These are phyloP conservation scores for Pseudocercospora ulei DNA, from an alignment of 2,329 filamentous ascomycete species.

Conservation along the genomic window DNA sequence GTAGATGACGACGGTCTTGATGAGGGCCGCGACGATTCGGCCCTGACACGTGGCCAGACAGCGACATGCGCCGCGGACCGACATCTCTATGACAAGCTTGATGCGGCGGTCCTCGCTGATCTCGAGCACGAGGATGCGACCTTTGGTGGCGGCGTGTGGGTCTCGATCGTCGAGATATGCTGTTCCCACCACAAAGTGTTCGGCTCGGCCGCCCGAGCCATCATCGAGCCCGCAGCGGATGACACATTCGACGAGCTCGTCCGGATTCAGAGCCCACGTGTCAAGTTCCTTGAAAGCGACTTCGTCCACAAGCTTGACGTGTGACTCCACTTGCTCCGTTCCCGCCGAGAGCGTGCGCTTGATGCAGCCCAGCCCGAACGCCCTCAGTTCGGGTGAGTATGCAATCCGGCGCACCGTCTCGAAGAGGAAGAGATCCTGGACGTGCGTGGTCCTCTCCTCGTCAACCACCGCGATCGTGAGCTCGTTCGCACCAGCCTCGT, in stretches of 20 bases:
- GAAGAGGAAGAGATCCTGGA: slow-evolving; percentile 65
- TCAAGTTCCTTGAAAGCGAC: slow-evolving; percentile 73
- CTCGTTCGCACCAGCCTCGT: slow-evolving; percentile 37
- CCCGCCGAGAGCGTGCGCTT: slow-evolving; percentile 60
- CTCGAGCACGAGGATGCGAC: slow-evolving; percentile 76
- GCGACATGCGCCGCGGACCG: slow-evolving; percentile 70
- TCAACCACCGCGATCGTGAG: slow-evolving; percentile 75
- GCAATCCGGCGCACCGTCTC: slow-evolving; percentile 80
- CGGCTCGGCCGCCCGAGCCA: slow-evolving; percentile 48
- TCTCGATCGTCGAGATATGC: slow-evolving; percentile 58
- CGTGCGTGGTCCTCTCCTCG: slow-evolving; percentile 74
- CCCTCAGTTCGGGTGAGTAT: slow-evolving; percentile 67
- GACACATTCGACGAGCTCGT: slow-evolving; percentile 77
- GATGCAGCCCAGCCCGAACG: slow-evolving; percentile 81
- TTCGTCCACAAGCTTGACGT: slow-evolving; percentile 85
- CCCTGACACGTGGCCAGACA: slow-evolving; percentile 64
- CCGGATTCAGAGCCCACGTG: slow-evolving; percentile 53
- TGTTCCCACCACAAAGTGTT: slow-evolving; percentile 87
- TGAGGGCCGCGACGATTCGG: slow-evolving; percentile 74
- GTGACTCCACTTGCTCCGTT: slow-evolving; percentile 65
- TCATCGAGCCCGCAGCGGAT: slow-evolving; percentile 64
- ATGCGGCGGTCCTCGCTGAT: slow-evolving; percentile 65
- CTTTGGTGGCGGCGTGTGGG: slow-evolving; percentile 47
- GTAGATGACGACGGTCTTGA: slow-evolving; percentile 67
- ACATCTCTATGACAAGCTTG: slow-evolving; percentile 59